phyloP scores from a whole-genome alignment of 2,329 filamentous ascomycete genomes.

The Penicillium thymicola region DNA sequence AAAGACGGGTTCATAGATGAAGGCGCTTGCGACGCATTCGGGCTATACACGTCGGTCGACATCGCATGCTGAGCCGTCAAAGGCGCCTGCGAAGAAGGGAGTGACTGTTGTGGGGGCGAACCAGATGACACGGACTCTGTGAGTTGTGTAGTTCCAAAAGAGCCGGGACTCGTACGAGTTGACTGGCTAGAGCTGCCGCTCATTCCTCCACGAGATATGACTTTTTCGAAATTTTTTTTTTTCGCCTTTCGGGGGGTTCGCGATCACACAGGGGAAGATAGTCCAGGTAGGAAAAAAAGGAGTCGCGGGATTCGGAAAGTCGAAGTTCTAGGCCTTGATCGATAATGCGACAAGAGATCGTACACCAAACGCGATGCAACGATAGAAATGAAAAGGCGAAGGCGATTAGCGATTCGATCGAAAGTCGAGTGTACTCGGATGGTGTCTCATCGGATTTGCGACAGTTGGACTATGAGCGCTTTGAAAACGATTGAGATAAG shows the following conservation, averaged over 20 bases:
- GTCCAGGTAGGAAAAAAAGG: conserved; percentile 2
- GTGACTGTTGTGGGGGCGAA: conserved; percentile 36
- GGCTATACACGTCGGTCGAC: conserved; percentile 44
- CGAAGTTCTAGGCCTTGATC: conserved; percentile 9
- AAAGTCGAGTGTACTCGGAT: conserved; percentile 8
- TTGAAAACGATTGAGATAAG: conserved; percentile 7
- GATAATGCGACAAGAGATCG: conserved; percentile 13
- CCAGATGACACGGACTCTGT: conserved; percentile 40
- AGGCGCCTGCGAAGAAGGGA: conserved; percentile 34
- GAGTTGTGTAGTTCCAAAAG: conserved; percentile 39
- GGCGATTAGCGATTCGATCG: conserved; percentile 21
- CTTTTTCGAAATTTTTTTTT: background rate
- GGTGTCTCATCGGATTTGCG: conserved; percentile 24
- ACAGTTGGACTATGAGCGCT: conserved; percentile 13
- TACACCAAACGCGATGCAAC: conserved; percentile 11
- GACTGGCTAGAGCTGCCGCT: conserved; percentile 42
- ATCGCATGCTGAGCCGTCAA: conserved; percentile 43
- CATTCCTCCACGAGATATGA: conserved; percentile 34
- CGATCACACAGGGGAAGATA: conserved; percentile 14
- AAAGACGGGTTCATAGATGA: conserved; percentile 36
- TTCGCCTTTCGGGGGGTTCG: conserved; percentile 5
- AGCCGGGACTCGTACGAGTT: conserved; percentile 42
- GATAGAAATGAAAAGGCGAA: conserved; percentile 1
- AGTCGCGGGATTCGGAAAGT: conserved; percentile 1
- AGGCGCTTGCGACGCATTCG: conserved; percentile 35